Evolutionary conservation across 768 basidiomycete species (phyloP), one percentile per base, ranked within the genome.

Genomic region (Sarcomyxa edulis): DNA sequence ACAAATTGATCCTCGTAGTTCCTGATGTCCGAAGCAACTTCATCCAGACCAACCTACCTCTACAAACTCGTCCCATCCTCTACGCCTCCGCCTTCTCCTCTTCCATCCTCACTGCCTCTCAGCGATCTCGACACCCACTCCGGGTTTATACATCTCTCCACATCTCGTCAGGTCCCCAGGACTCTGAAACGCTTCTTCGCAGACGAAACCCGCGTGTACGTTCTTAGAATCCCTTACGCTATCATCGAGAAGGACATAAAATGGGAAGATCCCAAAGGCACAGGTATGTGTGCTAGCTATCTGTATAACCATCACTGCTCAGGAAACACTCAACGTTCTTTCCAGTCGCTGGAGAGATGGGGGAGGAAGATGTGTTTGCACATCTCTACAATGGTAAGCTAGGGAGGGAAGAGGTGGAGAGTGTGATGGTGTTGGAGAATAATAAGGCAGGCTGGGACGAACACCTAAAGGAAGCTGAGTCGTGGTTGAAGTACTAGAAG

Each of bases 121-220:
- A 61, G 59, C 41, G 56, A 54, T 29, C 57, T 69, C 23, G 70
- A 72, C 52, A 43, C 37, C 15, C 47, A 60, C 22, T 63, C 66
- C 35, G 65, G 68, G 14, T 71, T 71, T 55, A 59, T 72, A 45
- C 71, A 72, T 49, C 58, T 69, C 31, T 71, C 71, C 12, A 59
- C 58, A 20, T 59, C 60, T 5, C 39, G 44, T 27, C 66, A 69
- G 43, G 48, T 60, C 19, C 64, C 62, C 3, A 42, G 46, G 12
- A 70, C 69, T 12, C 52, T 66, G 15, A 44, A 58, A 7, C 47
- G 54, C 38, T 72, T 64, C 58, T 72, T 69, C 54, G 43, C 35
- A 18, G 6, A 14, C 10, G 33, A 34, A 19, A 18, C 33, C n/a
- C n/a, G 33, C 7, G 19, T 34, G 33, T 34, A 34, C 33, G 33